Conservation (phyloP, 495 filamentous ascomycete species). For the Tuber borchii region DNA sequence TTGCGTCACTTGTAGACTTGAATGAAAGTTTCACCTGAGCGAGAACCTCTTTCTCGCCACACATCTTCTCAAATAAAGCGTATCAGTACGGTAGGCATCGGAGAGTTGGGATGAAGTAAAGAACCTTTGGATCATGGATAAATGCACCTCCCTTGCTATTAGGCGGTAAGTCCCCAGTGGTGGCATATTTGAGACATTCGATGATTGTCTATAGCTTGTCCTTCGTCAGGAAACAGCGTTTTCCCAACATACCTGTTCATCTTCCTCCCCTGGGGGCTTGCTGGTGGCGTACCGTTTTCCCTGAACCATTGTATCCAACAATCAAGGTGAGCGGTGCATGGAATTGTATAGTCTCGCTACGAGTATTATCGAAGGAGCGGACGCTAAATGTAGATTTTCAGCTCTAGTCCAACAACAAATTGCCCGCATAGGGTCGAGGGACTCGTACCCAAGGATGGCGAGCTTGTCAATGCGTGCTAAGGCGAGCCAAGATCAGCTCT, state of each 20-base stretch:
- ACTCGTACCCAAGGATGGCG: slow-evolving; percentile 64
- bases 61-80: slow-evolving; percentile 51
- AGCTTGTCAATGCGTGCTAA: slow-evolving; percentile 80
- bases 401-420: slow-evolving; percentile 9
- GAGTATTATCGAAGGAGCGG: slow-evolving; percentile 78
- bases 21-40: slow-evolving; percentile 90
- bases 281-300: slow-evolving; percentile 65
- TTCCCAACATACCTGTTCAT: background rate
- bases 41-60: slow-evolving; percentile 79
- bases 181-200: slow-evolving; percentile 97
- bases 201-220: slow-evolving; percentile 67
- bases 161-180: slow-evolving; percentile 85
- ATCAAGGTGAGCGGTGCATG: slow-evolving; percentile 87
- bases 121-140: slow-evolving; percentile 86
- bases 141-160: slow-evolving; percentile 93
- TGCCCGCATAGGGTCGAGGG: slow-evolving; percentile 8
- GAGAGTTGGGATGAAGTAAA: slow-evolving; percentile 8
- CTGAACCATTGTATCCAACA: slow-evolving; percentile 93
- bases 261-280: background rate
- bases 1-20: slow-evolving; percentile 63
- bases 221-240: slow-evolving; percentile 21
- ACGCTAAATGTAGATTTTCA: slow-evolving; percentile 51
- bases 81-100: slow-evolving; percentile 22
- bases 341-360: slow-evolving; percentile 78
- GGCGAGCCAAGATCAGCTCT: slow-evolving; percentile 14